phyloP scores from a whole-genome alignment of 139 green algal species.

The Chlamydomonas applanata region DNA sequence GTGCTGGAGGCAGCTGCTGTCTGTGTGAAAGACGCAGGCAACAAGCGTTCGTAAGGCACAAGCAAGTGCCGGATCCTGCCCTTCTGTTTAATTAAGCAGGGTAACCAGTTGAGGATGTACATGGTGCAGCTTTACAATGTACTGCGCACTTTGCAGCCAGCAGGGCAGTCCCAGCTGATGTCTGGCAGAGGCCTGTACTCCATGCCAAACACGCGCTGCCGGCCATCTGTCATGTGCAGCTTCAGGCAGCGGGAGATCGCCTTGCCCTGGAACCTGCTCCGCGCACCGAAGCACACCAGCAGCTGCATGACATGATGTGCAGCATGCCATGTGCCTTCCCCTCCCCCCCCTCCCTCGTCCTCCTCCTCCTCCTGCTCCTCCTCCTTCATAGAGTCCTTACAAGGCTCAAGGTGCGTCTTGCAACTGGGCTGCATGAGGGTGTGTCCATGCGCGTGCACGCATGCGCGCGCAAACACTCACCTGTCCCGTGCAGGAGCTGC shows the following conservation, averaged over 20 bases:
- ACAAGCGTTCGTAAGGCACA: too few relatives aligned
- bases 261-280: slow-evolving; percentile 37
- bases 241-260: slow-evolving; percentile 54
- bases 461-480: too few relatives aligned
- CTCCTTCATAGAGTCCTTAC: too few relatives aligned
- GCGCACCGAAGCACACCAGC: neutral
- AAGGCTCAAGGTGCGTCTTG: too few relatives aligned
- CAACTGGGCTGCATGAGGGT: too few relatives aligned
- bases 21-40: too few relatives aligned
- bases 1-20: neutral
- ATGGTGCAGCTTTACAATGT: too few relatives aligned
- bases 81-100: neutral
- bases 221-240: slow-evolving; percentile 66
- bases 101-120: too few relatives aligned
- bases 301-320: neutral
- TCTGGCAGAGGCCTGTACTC: slow-evolving; percentile 20
- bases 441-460: neutral
- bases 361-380: too few relatives aligned
- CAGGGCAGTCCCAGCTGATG: slow-evolving; percentile 26
- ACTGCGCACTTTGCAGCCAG: slow-evolving; percentile 24
- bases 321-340: too few relatives aligned
- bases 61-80: too few relatives aligned
- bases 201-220: slow-evolving; percentile 26
- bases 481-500: slow-evolving; percentile 53
- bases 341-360: too few relatives aligned